phyloP scores from a whole-genome alignment of 768 basidiomycete genomes.

The Psilocybe sp. region DNA sequence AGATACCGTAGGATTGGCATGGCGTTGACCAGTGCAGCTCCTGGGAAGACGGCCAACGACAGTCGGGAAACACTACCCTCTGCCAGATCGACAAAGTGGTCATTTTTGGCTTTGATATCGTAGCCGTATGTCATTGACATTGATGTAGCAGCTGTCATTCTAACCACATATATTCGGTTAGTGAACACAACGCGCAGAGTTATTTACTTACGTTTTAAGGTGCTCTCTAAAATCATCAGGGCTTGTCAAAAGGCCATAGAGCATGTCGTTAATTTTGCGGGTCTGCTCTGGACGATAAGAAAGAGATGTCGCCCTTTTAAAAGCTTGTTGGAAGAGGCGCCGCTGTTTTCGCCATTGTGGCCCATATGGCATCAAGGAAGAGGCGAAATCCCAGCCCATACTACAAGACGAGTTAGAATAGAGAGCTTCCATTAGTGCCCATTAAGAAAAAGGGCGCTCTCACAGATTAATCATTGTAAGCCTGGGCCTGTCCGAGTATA shows the following conservation, averaged over 20 bases:
- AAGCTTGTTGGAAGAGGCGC: conserved; percentile 30
- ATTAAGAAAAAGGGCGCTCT: no score
- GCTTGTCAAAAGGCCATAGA: conserved; percentile 21
- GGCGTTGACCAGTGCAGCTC: conserved; percentile 19
- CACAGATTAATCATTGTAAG: no score
- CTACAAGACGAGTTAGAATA: neutral
- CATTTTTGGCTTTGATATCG: conserved; percentile 18
- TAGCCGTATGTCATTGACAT: conserved; percentile 35
- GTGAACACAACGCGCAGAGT: neutral
- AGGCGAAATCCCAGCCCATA: conserved; percentile 34
- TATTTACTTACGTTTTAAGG: conserved; percentile 8
- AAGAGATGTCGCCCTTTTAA: conserved; percentile 21
- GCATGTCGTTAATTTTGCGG: conserved; percentile 25
- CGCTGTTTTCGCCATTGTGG: conserved; percentile 31
- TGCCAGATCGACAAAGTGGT: conserved; percentile 19
- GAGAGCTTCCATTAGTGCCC: no score
- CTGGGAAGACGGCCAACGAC: conserved; percentile 18
- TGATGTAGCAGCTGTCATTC: conserved; percentile 30
- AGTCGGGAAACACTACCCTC: conserved; percentile 15
- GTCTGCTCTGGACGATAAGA: conserved; percentile 26
- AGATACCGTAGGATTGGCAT: conserved; percentile 24
- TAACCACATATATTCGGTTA: conserved; percentile 8
- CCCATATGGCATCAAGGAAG: conserved; percentile 30
- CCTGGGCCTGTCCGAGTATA: no score
- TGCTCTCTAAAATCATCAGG: conserved; percentile 14